Evolutionary conservation across 2,329 filamentous ascomycete species (phyloP).

Genomic region (Colletotrichum sidae): DNA sequence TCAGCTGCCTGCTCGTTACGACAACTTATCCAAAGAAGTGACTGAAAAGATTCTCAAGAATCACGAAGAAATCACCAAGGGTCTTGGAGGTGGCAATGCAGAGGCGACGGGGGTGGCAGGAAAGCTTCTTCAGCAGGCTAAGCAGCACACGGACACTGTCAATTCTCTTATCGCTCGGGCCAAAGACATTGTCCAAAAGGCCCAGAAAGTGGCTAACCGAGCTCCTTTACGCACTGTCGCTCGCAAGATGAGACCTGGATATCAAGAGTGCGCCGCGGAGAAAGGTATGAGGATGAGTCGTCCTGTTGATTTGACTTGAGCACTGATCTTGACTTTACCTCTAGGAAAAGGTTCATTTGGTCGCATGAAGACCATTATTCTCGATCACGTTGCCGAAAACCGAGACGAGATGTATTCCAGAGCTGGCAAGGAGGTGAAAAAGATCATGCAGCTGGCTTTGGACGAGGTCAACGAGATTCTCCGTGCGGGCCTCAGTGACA

Average conservation of each 20-base stretch:
- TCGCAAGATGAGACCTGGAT: neutral
- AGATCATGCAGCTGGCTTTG: neutral
- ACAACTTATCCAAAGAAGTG: neutral
- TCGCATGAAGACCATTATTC: neutral
- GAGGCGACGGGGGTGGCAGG: too few species aligned
- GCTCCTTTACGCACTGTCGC: neutral
- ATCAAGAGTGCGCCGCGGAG: neutral
- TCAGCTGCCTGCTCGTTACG: neutral
- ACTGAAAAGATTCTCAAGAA: neutral
- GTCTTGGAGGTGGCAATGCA: too few species aligned
- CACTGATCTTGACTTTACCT: neutral
- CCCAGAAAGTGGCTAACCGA: slow-evolving; percentile 19
- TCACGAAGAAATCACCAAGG: too few species aligned
- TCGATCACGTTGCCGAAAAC: neutral
- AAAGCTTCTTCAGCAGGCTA: too few species aligned
- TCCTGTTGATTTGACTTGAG: too few species aligned
- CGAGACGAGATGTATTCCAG: neutral
- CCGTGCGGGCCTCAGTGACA: neutral
- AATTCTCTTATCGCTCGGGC: neutral
- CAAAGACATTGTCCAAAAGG: neutral
- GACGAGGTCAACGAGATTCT: neutral
- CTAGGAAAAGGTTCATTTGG: neutral
- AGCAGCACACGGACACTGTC: too few species aligned
- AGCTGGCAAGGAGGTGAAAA: neutral
- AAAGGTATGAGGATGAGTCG: neutral